These are phyloP conservation scores for Fraxinus anomala DNA, from an alignment of 257 asterid genomes.

Conservation along the genomic window DNA sequence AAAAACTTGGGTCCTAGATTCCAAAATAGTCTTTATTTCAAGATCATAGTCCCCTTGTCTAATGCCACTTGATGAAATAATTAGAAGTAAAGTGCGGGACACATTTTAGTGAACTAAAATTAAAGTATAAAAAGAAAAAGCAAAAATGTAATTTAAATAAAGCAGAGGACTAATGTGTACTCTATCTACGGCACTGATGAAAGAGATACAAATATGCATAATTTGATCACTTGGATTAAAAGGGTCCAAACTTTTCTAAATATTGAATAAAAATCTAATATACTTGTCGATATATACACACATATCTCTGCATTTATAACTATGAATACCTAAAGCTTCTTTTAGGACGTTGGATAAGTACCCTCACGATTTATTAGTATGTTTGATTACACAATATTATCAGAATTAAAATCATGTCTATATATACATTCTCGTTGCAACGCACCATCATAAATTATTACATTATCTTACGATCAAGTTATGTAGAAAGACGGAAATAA, in stretches of 20 bases:
- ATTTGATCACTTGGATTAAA: slow-evolving; percentile 18
- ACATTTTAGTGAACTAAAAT: background rate
- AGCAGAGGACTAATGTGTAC: background rate
- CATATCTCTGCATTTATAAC: background rate
- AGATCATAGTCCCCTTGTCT: background rate
- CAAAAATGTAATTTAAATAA: slow-evolving; percentile 13
- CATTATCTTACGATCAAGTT: too few relatives aligned
- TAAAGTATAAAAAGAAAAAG: background rate
- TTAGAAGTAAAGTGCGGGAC: background rate
- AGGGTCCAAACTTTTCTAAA: slow-evolving; percentile 28
- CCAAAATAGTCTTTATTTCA: background rate
- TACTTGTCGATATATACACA: background rate
- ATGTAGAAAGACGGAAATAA: too few relatives aligned
- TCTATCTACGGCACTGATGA: slow-evolving; percentile 2
- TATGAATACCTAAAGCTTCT: background rate
- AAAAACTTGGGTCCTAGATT: background rate
- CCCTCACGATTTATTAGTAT: background rate
- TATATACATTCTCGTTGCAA: too few relatives aligned
- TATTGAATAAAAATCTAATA: background rate
- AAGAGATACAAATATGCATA: slow-evolving; percentile 15
- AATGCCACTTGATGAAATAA: background rate
- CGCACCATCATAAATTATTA: too few relatives aligned
- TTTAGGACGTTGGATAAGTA: background rate
- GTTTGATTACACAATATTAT: background rate
- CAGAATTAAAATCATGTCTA: too few relatives aligned